Conservation (phyloP, 2,329 filamentous ascomycete species). For the Penicillium sp. region DNA sequence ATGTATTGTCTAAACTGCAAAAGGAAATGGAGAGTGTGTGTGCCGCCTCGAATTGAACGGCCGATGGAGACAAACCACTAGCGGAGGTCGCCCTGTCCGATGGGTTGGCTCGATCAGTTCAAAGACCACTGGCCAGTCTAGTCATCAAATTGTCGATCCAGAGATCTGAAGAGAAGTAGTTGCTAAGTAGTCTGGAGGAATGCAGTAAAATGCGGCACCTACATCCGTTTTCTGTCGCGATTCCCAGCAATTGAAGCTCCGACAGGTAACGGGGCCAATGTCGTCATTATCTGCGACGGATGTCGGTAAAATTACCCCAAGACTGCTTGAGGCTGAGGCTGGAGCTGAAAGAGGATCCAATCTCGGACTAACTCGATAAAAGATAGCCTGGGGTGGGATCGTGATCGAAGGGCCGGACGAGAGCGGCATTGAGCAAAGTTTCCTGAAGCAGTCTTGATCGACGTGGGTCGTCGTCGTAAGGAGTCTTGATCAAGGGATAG, state of each 20-base stretch:
- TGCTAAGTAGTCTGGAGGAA: neutral
- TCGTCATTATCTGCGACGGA: constrained; percentile 19
- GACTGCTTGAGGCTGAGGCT: constrained; percentile 20
- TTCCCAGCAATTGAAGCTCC: neutral
- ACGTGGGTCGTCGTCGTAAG: constrained; percentile 19
- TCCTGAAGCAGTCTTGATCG: constrained; percentile 31
- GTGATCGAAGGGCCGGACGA: neutral
- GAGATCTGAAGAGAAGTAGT: neutral
- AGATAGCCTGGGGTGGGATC: neutral
- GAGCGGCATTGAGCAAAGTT: constrained; percentile 13
- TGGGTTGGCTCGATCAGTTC: neutral
- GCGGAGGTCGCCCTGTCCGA: neutral
- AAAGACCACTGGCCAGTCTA: neutral
- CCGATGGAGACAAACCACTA: constrained; percentile 11
- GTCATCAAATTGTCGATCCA: neutral
- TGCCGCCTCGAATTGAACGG: neutral
- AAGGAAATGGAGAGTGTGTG: constrained; percentile 11
- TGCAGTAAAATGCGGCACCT: neutral
- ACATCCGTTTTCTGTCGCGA: constrained; percentile 10
- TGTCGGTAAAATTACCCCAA: constrained; percentile 12
- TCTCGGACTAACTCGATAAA: neutral
- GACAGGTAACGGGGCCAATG: constrained; percentile 10
- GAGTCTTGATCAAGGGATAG: constrained; percentile 17
- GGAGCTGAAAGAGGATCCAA: constrained; percentile 25
- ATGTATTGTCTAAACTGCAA: constrained; percentile 11